These are phyloP conservation scores for Gilbertella persicaria DNA, from an alignment of 371 early-diverging fungal genomes.

Conservation along the genomic window DNA sequence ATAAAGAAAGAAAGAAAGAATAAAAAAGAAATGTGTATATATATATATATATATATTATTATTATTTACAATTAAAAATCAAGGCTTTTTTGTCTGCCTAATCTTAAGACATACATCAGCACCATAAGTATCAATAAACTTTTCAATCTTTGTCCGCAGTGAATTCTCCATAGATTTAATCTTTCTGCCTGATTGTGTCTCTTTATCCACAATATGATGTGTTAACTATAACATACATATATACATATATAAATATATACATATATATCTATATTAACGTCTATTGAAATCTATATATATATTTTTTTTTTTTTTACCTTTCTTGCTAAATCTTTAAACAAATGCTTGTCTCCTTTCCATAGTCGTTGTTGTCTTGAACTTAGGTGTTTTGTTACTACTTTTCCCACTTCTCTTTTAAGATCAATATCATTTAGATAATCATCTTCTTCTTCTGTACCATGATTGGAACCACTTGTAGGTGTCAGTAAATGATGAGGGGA, in stretches of 20 bases:
- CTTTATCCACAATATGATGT: slow-evolving; percentile 51
- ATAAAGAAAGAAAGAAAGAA: slow-evolving; percentile 10
- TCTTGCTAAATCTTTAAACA: slow-evolving; percentile 54
- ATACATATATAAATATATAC: background rate
- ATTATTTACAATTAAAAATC: no score
- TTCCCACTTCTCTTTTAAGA: slow-evolving; percentile 47
- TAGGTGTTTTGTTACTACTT: slow-evolving; percentile 43
- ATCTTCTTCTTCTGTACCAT: slow-evolving; percentile 5
- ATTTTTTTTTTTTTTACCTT: no score
- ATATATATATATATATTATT: background rate
- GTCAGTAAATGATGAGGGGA: slow-evolving; percentile 5
- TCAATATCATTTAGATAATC: slow-evolving; percentile 30
- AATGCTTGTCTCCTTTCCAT: slow-evolving; percentile 47
- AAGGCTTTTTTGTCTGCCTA: background rate
- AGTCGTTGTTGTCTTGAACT: slow-evolving; percentile 36
- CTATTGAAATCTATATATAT: no score
- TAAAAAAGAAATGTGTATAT: background rate
- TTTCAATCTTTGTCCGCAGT: slow-evolving; percentile 43
- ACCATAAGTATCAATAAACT: slow-evolving; percentile 50
- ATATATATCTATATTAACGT: no score
- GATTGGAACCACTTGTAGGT: slow-evolving; percentile 16
- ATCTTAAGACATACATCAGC: slow-evolving; percentile 17
- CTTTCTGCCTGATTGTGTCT: slow-evolving; percentile 38
- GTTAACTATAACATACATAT: slow-evolving; percentile 31
- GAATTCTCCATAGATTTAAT: slow-evolving; percentile 32